These are phyloP conservation scores for Arctium lappa DNA, from an alignment of 129 eudicot species.

Conservation along the genomic window DNA sequence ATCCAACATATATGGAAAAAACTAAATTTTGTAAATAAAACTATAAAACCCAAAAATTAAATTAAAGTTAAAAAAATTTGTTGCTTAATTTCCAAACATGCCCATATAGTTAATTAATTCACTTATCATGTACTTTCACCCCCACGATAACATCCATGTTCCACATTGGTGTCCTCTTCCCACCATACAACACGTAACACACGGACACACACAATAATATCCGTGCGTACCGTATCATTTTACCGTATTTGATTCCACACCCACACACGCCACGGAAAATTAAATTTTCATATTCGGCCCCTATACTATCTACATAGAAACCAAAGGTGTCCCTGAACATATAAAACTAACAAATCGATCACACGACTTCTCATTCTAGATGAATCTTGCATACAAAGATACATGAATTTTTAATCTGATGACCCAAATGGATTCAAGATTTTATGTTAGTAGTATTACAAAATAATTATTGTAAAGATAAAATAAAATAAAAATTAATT, in stretches of 20 bases:
- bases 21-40: not conserved
- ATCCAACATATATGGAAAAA: not conserved
- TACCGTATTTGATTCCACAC: constrained; percentile 29
- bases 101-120: not conserved
- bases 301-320: not conserved
- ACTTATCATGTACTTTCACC: constrained; percentile 15
- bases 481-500: no score
- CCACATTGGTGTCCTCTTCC: constrained; percentile 19
- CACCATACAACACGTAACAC: constrained; percentile 24
- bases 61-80: not conserved
- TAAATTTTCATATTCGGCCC: not conserved
- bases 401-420: not conserved
- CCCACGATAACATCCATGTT: constrained; percentile 17
- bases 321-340: not conserved
- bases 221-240: constrained; percentile 34
- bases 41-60: not conserved
- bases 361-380: not conserved
- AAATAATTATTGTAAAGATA: no score
- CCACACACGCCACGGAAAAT: constrained; percentile 7
- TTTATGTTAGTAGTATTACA: no score
- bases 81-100: constrained; percentile 15
- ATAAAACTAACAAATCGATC: not conserved
- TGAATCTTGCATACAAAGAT: not conserved
- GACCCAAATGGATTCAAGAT: no score
- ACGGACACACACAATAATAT: constrained; percentile 23